A percentile compares a stretch with the other conserved stretches of the same genome.
phyloP scores from a whole-genome alignment of 2,329 filamentous ascomycete genomes.

The Arthroderma uncinatum region DNA sequence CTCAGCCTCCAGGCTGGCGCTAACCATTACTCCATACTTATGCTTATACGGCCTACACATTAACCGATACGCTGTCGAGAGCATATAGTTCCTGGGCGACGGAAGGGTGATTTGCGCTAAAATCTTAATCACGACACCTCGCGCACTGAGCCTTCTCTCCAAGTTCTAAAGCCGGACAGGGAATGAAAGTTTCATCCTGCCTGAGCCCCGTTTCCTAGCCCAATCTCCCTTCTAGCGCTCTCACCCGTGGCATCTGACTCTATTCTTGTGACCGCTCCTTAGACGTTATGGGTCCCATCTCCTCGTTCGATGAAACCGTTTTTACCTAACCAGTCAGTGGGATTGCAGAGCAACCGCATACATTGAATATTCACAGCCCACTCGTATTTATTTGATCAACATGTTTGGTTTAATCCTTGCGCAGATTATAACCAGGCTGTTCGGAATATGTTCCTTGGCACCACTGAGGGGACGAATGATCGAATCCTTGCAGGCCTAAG shows the following conservation, averaged over 20 bases:
- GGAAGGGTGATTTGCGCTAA: neutral
- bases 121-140: neutral
- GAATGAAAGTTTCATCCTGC: neutral
- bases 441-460: conserved; percentile 4
- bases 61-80: neutral
- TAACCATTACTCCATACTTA: neutral
- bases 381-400: neutral
- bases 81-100: neutral
- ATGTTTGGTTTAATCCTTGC: neutral
- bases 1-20: neutral
- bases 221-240: neutral
- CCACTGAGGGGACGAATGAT: neutral
- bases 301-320: neutral
- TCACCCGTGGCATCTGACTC: neutral
- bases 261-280: neutral
- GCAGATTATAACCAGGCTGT: conserved; percentile 1
- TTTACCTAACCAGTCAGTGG: neutral
- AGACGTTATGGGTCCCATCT: neutral
- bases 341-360: neutral
- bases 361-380: neutral
- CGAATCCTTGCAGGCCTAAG: neutral
- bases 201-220: conserved; percentile 3
- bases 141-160: conserved; percentile 1
- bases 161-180: neutral
- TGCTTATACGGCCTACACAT: neutral